A percentile compares a stretch with the other conserved stretches of the same genome.
Conservation (phyloP, 352 stramenopile species). For the Phytophthora citricola region DNA sequence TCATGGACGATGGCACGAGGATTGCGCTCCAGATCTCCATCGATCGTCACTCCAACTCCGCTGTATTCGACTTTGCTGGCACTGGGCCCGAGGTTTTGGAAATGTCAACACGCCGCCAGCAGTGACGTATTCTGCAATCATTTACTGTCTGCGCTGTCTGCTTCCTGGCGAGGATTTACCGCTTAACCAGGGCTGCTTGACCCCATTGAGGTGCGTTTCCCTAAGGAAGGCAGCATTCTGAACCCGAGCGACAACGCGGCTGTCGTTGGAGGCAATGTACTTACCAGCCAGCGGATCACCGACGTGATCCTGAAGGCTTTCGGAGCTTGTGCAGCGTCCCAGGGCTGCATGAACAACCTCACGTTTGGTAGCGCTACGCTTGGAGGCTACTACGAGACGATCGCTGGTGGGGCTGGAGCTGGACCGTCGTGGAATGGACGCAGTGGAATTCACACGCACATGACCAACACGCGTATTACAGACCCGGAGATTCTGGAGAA, state of each 20-base stretch:
- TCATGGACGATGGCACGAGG: slow-evolving; percentile 99
- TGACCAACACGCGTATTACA: slow-evolving; percentile 99
- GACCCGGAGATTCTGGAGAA: slow-evolving; percentile 99
- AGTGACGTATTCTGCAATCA: slow-evolving; percentile 98
- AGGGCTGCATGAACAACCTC: slow-evolving; percentile 99
- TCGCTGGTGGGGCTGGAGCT: slow-evolving; percentile 97
- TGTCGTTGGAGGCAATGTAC: slow-evolving; percentile 98
- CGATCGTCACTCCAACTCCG: slow-evolving; percentile 88
- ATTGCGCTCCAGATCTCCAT: slow-evolving; percentile 98
- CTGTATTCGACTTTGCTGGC: slow-evolving; percentile 98
- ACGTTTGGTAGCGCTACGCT: slow-evolving; percentile 97
- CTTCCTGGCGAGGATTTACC: slow-evolving; percentile 95
- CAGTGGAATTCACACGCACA: slow-evolving; percentile 98
- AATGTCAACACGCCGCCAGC: slow-evolving; percentile 99
- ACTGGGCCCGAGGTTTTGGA: slow-evolving; percentile 97
- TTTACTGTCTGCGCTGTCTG: slow-evolving; percentile 98
- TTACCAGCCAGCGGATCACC: slow-evolving; percentile 97
- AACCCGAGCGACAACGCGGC: slow-evolving; percentile 96
- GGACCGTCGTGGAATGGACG: slow-evolving; percentile 96
- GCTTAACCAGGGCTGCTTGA: slow-evolving; percentile 97
- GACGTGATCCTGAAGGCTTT: slow-evolving; percentile 99
- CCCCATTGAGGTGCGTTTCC: slow-evolving; percentile 97
- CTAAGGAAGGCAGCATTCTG: slow-evolving; percentile 91
- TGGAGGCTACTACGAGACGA: slow-evolving; percentile 99
- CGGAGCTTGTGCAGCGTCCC: slow-evolving; percentile 94